These are phyloP conservation scores for Colletotrichum melonis DNA, from an alignment of 2,329 filamentous ascomycete genomes.

Conservation along the genomic window DNA sequence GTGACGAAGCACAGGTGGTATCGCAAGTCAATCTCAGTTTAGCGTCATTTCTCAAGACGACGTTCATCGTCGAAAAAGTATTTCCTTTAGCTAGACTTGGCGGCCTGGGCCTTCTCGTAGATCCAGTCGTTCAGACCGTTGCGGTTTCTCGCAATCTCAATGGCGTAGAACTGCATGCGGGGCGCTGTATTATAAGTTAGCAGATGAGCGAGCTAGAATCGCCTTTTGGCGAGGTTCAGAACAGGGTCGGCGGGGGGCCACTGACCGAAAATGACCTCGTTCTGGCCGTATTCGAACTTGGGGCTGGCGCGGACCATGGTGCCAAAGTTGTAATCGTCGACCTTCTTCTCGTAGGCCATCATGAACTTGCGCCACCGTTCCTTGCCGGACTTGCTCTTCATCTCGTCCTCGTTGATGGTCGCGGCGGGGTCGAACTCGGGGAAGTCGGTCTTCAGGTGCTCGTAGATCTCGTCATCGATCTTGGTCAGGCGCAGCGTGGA, in stretches of 20 bases:
- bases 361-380: slow-evolving; percentile 95
- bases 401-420: slow-evolving; percentile 88
- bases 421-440: slow-evolving; percentile 89
- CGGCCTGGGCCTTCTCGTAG: slow-evolving; percentile 82
- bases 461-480: slow-evolving; percentile 93
- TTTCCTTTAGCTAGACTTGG: slow-evolving; percentile 51
- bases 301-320: slow-evolving; percentile 87
- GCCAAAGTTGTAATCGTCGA: slow-evolving; percentile 99
- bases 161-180: slow-evolving; percentile 67
- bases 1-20: background rate
- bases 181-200: slow-evolving; percentile 53
- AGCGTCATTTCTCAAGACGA: background rate
- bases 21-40: background rate
- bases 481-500: slow-evolving; percentile 92
- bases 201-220: background rate
- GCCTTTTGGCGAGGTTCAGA: background rate
- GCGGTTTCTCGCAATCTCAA: slow-evolving; percentile 77
- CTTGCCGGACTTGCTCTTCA: slow-evolving; percentile 98
- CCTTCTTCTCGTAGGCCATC: slow-evolving; percentile 90
- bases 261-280: slow-evolving; percentile 92
- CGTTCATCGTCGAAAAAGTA: background rate
- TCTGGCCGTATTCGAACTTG: slow-evolving; percentile 85
- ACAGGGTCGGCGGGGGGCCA: background rate
- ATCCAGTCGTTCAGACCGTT: slow-evolving; percentile 96
- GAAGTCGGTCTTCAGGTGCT: slow-evolving; percentile 88